Percentiles rank a stretch among this genome's conserved stretches.
Conservation (phyloP, 768 basidiomycete genomes). For the Boletus reticuloceps region DNA sequence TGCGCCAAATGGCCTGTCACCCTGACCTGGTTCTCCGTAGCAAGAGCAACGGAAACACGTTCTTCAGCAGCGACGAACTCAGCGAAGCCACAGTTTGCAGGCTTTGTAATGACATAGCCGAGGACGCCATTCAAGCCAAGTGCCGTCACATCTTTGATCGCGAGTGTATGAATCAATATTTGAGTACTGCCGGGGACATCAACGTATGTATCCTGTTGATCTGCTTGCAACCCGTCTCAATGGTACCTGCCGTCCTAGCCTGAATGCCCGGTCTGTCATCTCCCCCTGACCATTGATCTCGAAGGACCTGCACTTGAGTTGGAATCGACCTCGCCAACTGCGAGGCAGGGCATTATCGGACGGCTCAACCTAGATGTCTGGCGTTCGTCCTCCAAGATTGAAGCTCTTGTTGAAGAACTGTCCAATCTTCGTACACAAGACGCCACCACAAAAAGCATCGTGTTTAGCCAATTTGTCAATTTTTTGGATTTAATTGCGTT, state of each 20-base stretch:
- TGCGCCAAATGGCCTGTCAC: conserved; percentile 94
- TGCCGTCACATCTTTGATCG: conserved; percentile 96
- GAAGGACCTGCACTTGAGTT: conserved; percentile 90
- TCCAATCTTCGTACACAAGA: conserved; percentile 80
- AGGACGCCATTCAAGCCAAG: conserved; percentile 93
- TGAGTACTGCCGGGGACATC: conserved; percentile 68
- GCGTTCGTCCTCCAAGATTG: conserved; percentile 97
- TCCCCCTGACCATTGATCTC: conserved; percentile 91
- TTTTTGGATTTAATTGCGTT: conserved; percentile 93
- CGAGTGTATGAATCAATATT: conserved; percentile 92
- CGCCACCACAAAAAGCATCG: conserved; percentile 91
- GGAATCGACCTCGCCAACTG: conserved; percentile 48
- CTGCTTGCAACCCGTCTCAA: not conserved
- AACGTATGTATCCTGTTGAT: conserved; percentile 41
- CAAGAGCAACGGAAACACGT: conserved; percentile 70
- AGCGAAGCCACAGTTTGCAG: conserved; percentile 86
- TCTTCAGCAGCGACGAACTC: conserved; percentile 50
- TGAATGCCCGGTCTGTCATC: conserved; percentile 91
- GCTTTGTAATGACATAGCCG: conserved; percentile 94
- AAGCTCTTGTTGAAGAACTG: conserved; percentile 93
- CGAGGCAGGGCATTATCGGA: conserved; percentile 90
- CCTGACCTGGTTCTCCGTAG: conserved; percentile 91
- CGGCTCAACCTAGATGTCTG: conserved; percentile 85
- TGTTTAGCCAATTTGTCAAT: conserved; percentile 95
- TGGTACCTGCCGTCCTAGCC: conserved; percentile 47